Conservation (phyloP, 75 land plant species). For the Picea glauca region DNA sequence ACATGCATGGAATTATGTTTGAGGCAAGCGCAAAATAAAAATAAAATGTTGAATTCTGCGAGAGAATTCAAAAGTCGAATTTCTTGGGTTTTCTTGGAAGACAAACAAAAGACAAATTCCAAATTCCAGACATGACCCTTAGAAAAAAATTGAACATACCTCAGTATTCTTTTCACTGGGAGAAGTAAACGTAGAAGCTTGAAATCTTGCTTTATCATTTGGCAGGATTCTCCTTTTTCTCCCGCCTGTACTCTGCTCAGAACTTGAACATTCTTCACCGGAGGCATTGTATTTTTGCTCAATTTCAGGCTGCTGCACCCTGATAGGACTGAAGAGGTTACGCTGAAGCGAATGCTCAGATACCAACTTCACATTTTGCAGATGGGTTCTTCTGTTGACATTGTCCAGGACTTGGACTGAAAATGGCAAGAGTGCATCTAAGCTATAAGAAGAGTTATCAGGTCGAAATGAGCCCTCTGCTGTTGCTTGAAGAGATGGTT, state of each 20-base stretch:
- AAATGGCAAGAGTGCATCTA: constrained; percentile 8
- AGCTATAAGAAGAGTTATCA: constrained; percentile 3
- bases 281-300: constrained; percentile 45
- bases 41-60: neutral
- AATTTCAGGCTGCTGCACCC: too few species aligned
- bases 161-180: constrained; percentile 18
- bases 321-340: neutral
- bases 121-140: neutral
- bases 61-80: neutral
- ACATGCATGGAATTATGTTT: neutral
- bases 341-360: neutral
- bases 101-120: too few species aligned
- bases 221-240: constrained; percentile 51
- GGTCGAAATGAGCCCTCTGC: neutral
- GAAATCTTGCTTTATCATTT: constrained; percentile 7
- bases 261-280: constrained; percentile 47
- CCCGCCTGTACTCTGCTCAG: constrained; percentile 32
- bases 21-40: too few species aligned
- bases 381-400: neutral
- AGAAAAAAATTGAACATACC: constrained; percentile 15
- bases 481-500: neutral
- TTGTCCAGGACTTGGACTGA: neutral
- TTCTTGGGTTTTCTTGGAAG: neutral
- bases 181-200: constrained; percentile 5
- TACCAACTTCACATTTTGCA: constrained; percentile 10